Evolutionary conservation across 306 rosid species (phyloP).

Genomic region (Parietaria judaica): DNA sequence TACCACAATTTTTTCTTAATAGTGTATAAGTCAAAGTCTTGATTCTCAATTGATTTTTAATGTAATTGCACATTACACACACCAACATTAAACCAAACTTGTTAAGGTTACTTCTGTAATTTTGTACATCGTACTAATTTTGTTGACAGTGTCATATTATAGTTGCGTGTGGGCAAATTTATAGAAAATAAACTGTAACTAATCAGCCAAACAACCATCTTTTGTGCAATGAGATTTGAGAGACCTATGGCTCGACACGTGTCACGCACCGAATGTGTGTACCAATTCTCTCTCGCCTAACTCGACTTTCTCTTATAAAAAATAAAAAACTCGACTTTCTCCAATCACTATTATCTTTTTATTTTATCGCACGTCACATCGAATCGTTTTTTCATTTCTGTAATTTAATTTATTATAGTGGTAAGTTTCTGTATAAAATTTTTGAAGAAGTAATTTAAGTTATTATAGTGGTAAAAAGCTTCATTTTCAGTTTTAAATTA

Average conservation of each 20-base stretch:
- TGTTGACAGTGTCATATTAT: conserved; percentile 5
- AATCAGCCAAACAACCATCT: conserved; percentile 16
- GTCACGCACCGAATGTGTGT: conserved; percentile 17
- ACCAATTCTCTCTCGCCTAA: conserved; percentile 30
- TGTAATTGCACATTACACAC: not conserved
- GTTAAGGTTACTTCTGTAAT: not conserved
- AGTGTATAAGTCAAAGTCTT: too few species aligned
- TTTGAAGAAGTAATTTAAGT: too few species aligned
- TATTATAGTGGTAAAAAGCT: too few species aligned
- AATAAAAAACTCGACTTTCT: conserved; percentile 20
- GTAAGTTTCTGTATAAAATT: too few species aligned
- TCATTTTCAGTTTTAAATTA: too few species aligned
- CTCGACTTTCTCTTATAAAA: conserved; percentile 22
- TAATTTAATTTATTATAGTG: too few species aligned
- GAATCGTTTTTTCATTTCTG: too few species aligned
- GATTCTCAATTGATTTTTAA: too few species aligned
- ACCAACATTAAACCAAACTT: not conserved
- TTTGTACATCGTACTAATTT: too few species aligned
- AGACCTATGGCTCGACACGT: conserved; percentile 16
- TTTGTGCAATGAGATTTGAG: not conserved
- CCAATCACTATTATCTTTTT: conserved; percentile 5
- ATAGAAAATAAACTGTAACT: conserved; percentile 18
- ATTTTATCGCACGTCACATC: too few species aligned
- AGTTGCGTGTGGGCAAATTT: conserved; percentile 38
- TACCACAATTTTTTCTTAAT: too few species aligned